Evolutionary conservation across 164 flowering plant species (phyloP).

Genomic region (Litsea cubeba): DNA sequence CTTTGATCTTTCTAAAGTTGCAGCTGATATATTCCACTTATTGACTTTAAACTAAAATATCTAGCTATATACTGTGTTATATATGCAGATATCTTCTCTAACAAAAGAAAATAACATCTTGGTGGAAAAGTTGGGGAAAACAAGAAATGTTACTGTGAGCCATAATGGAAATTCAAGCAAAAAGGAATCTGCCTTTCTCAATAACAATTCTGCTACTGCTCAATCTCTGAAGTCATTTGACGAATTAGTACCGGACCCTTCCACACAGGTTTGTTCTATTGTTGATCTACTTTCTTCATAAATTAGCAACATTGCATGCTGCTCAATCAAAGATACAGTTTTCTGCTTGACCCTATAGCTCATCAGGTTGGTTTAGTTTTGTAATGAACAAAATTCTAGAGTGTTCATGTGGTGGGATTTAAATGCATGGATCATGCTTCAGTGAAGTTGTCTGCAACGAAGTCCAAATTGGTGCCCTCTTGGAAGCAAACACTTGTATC

Average conservation of each 20-base stretch:
- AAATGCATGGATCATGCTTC: no score
- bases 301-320: neutral
- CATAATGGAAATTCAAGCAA: slow-evolving; percentile 14
- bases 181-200: slow-evolving; percentile 8
- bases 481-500: no score
- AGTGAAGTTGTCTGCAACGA: no score
- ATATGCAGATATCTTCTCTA: slow-evolving; percentile 53
- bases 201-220: slow-evolving; percentile 18
- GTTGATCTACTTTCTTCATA: neutral
- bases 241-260: slow-evolving; percentile 20
- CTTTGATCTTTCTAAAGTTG: no score
- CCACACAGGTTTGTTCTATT: slow-evolving; percentile 32
- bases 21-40: neutral
- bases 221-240: slow-evolving; percentile 21
- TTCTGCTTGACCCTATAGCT: no score
- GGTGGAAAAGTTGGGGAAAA: slow-evolving; percentile 21
- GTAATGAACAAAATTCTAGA: no score
- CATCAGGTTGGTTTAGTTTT: no score
- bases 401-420: no score
- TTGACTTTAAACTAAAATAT: neutral
- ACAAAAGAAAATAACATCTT: slow-evolving; percentile 37
- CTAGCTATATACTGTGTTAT: neutral
- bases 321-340: no score
- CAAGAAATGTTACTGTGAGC: slow-evolving; percentile 9
- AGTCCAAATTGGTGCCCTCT: no score